Evolutionary conservation across 768 basidiomycete species (phyloP).

Genomic region (Russula sp.): DNA sequence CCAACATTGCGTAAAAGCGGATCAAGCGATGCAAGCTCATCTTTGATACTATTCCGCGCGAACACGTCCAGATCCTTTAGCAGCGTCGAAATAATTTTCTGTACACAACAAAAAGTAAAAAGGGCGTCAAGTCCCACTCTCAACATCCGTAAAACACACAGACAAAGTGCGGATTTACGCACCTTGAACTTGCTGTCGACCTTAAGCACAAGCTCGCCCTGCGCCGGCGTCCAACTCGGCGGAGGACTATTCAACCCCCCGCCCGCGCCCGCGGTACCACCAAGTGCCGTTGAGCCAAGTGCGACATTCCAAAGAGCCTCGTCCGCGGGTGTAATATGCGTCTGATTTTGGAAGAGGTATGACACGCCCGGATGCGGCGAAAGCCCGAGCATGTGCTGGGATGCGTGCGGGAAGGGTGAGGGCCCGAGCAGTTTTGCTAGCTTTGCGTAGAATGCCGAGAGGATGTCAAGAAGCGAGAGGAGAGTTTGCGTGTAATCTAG

Average conservation of each 20-base stretch:
- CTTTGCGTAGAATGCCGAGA: conserved; percentile 87
- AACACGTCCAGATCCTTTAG: conserved; percentile 83
- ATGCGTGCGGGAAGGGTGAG: conserved; percentile 66
- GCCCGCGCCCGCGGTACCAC: conserved; percentile 34
- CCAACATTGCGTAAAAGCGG: conserved; percentile 65
- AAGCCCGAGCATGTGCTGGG: conserved; percentile 72
- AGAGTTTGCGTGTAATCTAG: conserved; percentile 89
- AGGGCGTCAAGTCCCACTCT: background rate
- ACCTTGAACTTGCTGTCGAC: conserved; percentile 86
- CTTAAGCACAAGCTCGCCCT: conserved; percentile 75
- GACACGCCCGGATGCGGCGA: conserved; percentile 81
- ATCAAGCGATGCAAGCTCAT: conserved; percentile 79
- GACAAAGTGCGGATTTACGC: background rate
- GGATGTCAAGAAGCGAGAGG: conserved; percentile 82
- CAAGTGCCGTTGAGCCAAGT: conserved; percentile 25
- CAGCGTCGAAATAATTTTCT: conserved; percentile 82
- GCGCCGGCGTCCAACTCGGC: conserved; percentile 55
- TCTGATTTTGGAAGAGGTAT: conserved; percentile 61
- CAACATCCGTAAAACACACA: background rate
- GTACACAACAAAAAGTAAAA: conserved; percentile 5
- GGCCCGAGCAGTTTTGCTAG: conserved; percentile 80
- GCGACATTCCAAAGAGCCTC: conserved; percentile 72
- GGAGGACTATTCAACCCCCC: conserved; percentile 49
- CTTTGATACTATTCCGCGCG: conserved; percentile 75
- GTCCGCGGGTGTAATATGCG: conserved; percentile 39